Conservation (phyloP, 2,329 filamentous ascomycete species). For the Fusarium sp. region DNA sequence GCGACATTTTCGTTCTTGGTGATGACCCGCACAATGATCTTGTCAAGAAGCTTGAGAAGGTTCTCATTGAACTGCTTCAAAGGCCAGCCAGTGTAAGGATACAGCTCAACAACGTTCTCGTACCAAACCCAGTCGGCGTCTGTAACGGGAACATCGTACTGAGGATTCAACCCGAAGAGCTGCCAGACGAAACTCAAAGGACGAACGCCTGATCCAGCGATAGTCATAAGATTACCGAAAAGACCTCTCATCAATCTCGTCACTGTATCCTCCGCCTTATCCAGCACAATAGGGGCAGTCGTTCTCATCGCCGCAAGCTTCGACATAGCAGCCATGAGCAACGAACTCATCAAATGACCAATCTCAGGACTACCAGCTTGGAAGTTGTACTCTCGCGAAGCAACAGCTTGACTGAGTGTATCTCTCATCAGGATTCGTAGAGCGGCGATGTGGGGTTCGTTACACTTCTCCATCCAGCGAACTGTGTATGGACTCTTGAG, state of each 20-base stretch:
- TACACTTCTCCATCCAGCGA: slow-evolving; percentile 31
- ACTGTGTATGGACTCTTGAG: slow-evolving; percentile 14
- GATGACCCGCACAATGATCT: slow-evolving; percentile 10
- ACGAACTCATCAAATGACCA: slow-evolving; percentile 15
- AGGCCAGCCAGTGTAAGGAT: slow-evolving; percentile 23
- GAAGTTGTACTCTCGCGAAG: background rate
- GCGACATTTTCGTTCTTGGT: slow-evolving; percentile 11
- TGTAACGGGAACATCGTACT: slow-evolving; percentile 1
- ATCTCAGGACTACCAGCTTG: background rate
- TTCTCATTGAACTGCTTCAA: slow-evolving; percentile 12
- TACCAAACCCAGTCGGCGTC: slow-evolving; percentile 17
- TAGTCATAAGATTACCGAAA: slow-evolving; percentile 20
- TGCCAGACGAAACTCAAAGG: slow-evolving; percentile 34
- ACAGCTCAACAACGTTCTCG: slow-evolving; percentile 20
- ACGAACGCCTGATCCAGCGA: slow-evolving; percentile 1
- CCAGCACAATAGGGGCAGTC: background rate
- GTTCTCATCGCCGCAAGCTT: slow-evolving; percentile 18
- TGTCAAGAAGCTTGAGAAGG: slow-evolving; percentile 14
- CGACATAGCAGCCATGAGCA: slow-evolving; percentile 24
- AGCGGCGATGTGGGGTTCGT: slow-evolving; percentile 10
- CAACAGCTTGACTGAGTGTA: slow-evolving; percentile 3
- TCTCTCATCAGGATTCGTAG: slow-evolving; percentile 23
- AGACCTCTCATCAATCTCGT: slow-evolving; percentile 17
- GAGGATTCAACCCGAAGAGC: background rate
- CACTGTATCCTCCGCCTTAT: slow-evolving; percentile 11